Evolutionary conservation across 2,329 filamentous ascomycete species (phyloP), one percentile per base, ranked within the genome.

Genomic region (Aspergillus pseudotamarii): DNA sequence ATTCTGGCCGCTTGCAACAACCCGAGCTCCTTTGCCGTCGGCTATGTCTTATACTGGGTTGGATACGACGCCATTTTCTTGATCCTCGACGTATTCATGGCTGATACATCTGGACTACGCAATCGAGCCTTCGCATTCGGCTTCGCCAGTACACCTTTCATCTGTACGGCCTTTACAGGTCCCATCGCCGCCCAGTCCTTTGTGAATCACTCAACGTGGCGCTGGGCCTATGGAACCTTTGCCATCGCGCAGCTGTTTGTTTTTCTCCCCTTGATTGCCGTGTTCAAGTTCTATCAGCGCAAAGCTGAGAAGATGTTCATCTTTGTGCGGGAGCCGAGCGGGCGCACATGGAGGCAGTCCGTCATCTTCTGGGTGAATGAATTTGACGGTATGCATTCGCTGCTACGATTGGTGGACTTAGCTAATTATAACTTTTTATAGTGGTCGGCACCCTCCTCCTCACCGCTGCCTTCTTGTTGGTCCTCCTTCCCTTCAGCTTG

Each of bases 401-500:
- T 28, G 4, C 32, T 26, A 12, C 2, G 10, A 19, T 10, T 21
- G 19, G 66, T 43, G 10, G 28, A 36, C 50, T 6, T 10, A 2
- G n/a, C 32, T 55, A 38, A 55, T 28, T 10, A 19, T 14, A 2
- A 2, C 2, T 19, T 34, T 8, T n/a, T 19, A 32, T 10, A 71
- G 69, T 72, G 11, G 57, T 72, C 32, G 70, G 70, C 14, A 68
- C 64, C 21, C 82, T 89, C 21, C 77, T 91, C 2, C 79, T 91
- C 48, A 84, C 85, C 57, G 81, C 79, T 1, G 89, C 87, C 0
- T 86, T 89, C 71, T 81, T 87, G 2, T 77, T 91, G 2, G 85
- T 92, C 72, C 82, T 92, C 4, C 81, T 92, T 16, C 87, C 89
- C 0, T 89, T 92, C 76, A 87, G 80, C 57, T 79, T 92, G 21